Evolutionary conservation across 2,329 filamentous ascomycete genomes (phyloP).

Genomic region (Sporothrix sp.): DNA sequence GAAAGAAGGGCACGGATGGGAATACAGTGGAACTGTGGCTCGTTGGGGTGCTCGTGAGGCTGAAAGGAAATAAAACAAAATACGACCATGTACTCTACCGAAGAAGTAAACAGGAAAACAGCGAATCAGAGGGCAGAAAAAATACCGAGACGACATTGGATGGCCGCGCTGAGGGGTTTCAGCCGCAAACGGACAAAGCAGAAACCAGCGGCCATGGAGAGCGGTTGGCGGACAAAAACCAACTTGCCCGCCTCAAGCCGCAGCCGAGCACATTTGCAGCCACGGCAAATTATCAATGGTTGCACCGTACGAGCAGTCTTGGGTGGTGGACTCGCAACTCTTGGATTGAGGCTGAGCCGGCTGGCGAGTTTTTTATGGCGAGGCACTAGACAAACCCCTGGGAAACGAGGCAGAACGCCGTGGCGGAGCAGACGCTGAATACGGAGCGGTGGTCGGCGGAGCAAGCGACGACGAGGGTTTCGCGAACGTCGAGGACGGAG

Average conservation of each 20-base stretch:
- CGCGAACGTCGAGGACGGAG: neutral
- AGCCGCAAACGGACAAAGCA: conserved; percentile 1
- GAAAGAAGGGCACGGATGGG: too few relatives aligned
- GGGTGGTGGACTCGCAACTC: neutral
- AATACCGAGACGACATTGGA: neutral
- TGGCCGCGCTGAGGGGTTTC: neutral
- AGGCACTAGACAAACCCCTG: conserved; percentile 4
- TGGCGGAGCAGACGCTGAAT: conserved; percentile 5
- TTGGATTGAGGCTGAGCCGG: conserved; percentile 3
- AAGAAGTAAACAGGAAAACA: too few relatives aligned
- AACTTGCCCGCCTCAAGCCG: too few relatives aligned
- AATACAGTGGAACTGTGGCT: too few relatives aligned
- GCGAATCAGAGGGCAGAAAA: neutral
- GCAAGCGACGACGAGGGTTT: neutral
- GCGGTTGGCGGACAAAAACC: too few relatives aligned
- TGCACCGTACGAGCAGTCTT: neutral
- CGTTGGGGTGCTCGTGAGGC: too few relatives aligned
- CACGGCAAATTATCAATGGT: neutral
- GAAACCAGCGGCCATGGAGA: too few relatives aligned
- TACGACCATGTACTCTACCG: too few relatives aligned
- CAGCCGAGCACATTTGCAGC: too few relatives aligned
- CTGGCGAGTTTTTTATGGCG: neutral
- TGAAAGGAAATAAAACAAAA: too few relatives aligned
- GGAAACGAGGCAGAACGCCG: conserved; percentile 10
- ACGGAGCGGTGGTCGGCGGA: neutral